Evolutionary conservation across 2,329 filamentous ascomycete genomes (phyloP), one percentile per base, ranked within the genome.

Genomic region (Pseudogymnoascus sp.): DNA sequence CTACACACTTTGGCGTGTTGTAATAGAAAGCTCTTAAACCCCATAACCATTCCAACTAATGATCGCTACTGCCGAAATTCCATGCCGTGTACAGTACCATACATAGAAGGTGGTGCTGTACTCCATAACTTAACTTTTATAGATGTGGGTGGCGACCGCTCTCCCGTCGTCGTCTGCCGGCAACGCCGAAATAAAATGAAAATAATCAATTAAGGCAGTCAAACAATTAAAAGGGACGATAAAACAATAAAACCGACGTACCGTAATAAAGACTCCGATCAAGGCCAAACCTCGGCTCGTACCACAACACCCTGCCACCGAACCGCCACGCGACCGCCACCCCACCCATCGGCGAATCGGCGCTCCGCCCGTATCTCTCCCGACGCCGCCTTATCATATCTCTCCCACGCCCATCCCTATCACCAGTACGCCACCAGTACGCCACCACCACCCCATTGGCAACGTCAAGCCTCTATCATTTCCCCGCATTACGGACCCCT

Each of bases 321-420:
- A 53, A 34, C 25, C 50, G 50, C 46, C 46, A 53, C 46, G 31
- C n/a, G 25, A 53, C 46, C 46, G 46, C 50, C 50, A 56, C 50
- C 28, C 50, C 50, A 14, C n/a, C 3, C 10, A 34, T 34, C 50
- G 50, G 50, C 50, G 50, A 56, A 56, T 56, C 50, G 25, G 50
- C 50, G n/a, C 50, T 56, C 50, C 50, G 50, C 50, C 28, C 50
- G 7, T 56, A 56, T 56, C 50, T 56, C 50, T 16, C 44, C 25
- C 25, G 2, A 18, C n/a, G 50, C 28, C 28, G 50, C n/a, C 50
- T 56, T 56, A 56, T 56, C 50, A 56, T 34, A 34, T 56, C n/a
- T 1, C n/a, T 56, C 8, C 28, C 25, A n/a, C 16, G 4, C n/a
- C 28, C 50, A 56, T 10, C 50, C 50, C 50, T 34, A 56, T 56